A percentile compares a stretch with the other conserved stretches of the same genome.
phyloP scores from a whole-genome alignment of 129 eudicot genomes.

The Logfia minima region DNA sequence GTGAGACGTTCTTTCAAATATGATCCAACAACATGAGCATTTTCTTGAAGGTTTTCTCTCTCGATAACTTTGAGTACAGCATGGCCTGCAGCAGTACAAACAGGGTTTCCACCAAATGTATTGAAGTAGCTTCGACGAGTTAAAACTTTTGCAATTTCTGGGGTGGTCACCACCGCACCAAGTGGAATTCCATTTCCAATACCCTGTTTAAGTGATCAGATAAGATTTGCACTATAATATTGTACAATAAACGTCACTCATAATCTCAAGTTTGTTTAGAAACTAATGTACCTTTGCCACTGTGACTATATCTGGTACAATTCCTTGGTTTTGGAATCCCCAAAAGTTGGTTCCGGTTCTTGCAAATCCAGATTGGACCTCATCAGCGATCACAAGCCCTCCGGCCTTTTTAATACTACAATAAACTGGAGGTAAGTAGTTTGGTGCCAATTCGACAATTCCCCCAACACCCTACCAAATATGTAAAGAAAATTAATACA shows the following conservation, averaged over 20 bases:
- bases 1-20: slow-evolving; percentile 55
- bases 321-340: slow-evolving; percentile 88
- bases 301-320: slow-evolving; percentile 90
- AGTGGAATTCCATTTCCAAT: slow-evolving; percentile 91
- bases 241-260: neutral
- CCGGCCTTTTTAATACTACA: slow-evolving; percentile 71
- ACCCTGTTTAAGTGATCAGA: slow-evolving; percentile 44
- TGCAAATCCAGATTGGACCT: slow-evolving; percentile 90
- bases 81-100: slow-evolving; percentile 69
- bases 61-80: slow-evolving; percentile 69
- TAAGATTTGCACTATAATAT: neutral
- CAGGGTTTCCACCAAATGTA: slow-evolving; percentile 80
- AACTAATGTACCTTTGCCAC: slow-evolving; percentile 77
- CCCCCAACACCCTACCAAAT: slow-evolving; percentile 84
- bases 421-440: slow-evolving; percentile 68
- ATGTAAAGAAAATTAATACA: neutral
- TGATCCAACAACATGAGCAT: slow-evolving; percentile 59
- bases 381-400: slow-evolving; percentile 89
- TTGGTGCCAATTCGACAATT: slow-evolving; percentile 85
- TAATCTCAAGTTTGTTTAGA: neutral
- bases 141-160: slow-evolving; percentile 75
- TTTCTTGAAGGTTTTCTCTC: slow-evolving; percentile 70
- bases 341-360: slow-evolving; percentile 86
- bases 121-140: slow-evolving; percentile 68
- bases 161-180: slow-evolving; percentile 95